phyloP scores from a whole-genome alignment of 768 basidiomycete species.

The Podaxis sp. region DNA sequence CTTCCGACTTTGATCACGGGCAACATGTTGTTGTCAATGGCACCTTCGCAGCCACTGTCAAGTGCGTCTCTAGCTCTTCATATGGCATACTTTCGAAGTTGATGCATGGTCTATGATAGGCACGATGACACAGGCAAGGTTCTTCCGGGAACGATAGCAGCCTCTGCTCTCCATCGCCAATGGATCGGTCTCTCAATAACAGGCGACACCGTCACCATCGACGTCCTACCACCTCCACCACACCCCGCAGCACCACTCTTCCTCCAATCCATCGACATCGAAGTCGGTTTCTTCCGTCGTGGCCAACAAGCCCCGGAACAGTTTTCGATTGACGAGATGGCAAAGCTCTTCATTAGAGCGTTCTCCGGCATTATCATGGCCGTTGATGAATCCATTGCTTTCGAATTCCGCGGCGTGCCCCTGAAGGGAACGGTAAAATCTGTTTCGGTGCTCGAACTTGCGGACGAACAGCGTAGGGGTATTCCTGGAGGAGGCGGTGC shows the following conservation, averaged over 20 bases:
- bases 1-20: constrained; percentile 67
- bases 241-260: constrained; percentile 51
- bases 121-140: constrained; percentile 78
- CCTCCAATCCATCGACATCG: constrained; percentile 76
- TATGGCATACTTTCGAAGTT: neutral
- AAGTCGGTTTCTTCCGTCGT: constrained; percentile 61
- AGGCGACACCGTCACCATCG: constrained; percentile 74
- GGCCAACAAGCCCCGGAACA: constrained; percentile 54
- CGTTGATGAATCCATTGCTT: constrained; percentile 64
- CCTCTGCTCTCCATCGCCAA: constrained; percentile 73
- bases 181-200: constrained; percentile 84
- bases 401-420: constrained; percentile 86
- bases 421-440: constrained; percentile 67
- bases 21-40: constrained; percentile 77
- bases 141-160: constrained; percentile 66
- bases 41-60: constrained; percentile 64
- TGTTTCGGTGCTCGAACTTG: constrained; percentile 54
- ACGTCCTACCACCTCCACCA: constrained; percentile 51
- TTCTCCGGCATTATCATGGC: constrained; percentile 72
- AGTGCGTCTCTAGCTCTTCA: constrained; percentile 40
- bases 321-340: constrained; percentile 89
- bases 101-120: constrained; percentile 30
- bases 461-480: constrained; percentile 53
- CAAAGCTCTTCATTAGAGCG: constrained; percentile 64
- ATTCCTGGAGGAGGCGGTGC: constrained; percentile 19